A percentile compares a stretch with the other conserved stretches of the same genome.
phyloP scores from a whole-genome alignment of 768 basidiomycete genomes.

The Lactarius hatsudake region DNA sequence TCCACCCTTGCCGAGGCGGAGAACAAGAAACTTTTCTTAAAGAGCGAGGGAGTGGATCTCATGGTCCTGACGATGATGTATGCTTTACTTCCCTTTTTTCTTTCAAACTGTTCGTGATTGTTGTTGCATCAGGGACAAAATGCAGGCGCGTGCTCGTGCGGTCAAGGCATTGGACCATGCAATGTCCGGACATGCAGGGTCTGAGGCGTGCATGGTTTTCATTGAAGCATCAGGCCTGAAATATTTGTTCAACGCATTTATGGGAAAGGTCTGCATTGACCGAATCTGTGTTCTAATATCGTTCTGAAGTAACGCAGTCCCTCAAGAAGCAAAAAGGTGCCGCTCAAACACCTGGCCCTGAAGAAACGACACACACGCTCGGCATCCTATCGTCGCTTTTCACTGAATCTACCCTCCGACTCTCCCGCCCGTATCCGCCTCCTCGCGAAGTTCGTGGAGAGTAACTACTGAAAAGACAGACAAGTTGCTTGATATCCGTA shows the following conservation, averaged over 20 bases:
- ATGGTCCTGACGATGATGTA: conserved; percentile 99
- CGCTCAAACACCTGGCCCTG: conserved; percentile 52
- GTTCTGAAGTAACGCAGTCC: conserved; percentile 23
- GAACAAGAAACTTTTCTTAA: conserved; percentile 80
- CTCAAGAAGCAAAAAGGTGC: conserved; percentile 63
- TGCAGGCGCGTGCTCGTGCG: conserved; percentile 72
- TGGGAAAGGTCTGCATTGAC: conserved; percentile 77
- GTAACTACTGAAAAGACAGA: conserved; percentile 92
- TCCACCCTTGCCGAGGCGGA: conserved; percentile 76
- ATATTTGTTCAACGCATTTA: conserved; percentile 84
- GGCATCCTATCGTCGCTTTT: conserved; percentile 87
- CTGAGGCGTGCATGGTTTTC: conserved; percentile 75
- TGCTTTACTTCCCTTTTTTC: conserved; percentile 30
- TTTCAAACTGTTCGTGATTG: conserved; percentile 8
- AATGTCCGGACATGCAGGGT: conserved; percentile 72
- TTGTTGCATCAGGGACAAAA: conserved; percentile 61
- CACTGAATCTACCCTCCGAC: conserved; percentile 82
- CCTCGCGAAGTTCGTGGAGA: conserved; percentile 91
- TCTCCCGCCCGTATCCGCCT: conserved; percentile 76
- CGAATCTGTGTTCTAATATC: conserved; percentile 23
- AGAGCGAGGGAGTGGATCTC: conserved; percentile 89
- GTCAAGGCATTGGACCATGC: conserved; percentile 93
- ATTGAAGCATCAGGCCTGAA: conserved; percentile 87
- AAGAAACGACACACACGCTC: conserved; percentile 85
- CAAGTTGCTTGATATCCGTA: conserved; percentile 84